phyloP scores from a whole-genome alignment of 345 rosid genomes.

The Hibiscus trionum region DNA sequence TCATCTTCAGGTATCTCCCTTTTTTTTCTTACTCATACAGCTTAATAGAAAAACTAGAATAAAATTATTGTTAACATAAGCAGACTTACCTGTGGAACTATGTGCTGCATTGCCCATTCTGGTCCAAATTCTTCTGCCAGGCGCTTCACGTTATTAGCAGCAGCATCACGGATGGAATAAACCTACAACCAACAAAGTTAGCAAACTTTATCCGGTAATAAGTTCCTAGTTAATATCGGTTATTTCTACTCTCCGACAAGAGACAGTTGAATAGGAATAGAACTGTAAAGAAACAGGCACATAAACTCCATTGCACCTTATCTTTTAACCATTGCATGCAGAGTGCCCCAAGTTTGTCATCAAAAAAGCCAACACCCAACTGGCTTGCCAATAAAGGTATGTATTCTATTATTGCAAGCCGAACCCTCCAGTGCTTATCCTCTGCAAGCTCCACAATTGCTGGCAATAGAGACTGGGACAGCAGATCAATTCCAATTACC shows the following conservation, averaged over 20 bases:
- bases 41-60: neutral
- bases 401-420: conserved; percentile 58
- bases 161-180: conserved; percentile 89
- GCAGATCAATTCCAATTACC: conserved; percentile 60
- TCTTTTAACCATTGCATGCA: conserved; percentile 92
- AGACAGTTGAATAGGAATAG: neutral
- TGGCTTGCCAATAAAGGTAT: conserved; percentile 58
- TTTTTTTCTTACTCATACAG: neutral
- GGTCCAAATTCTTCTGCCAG: conserved; percentile 98
- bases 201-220: neutral
- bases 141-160: conserved; percentile 87
- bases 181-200: conserved; percentile 37
- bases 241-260: neutral
- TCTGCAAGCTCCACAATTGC: conserved; percentile 65
- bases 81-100: conserved; percentile 75
- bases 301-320: conserved; percentile 37
- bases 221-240: neutral
- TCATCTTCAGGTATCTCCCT: neutral
- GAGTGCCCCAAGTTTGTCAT: conserved; percentile 73
- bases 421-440: conserved; percentile 63
- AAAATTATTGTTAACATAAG: neutral
- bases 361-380: conserved; percentile 75
- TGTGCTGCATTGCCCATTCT: conserved; percentile 98
- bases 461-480: conserved; percentile 52
- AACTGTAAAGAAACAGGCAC: neutral